phyloP scores from a whole-genome alignment of 164 flowering plant genomes.

The Vitis rupestris region DNA sequence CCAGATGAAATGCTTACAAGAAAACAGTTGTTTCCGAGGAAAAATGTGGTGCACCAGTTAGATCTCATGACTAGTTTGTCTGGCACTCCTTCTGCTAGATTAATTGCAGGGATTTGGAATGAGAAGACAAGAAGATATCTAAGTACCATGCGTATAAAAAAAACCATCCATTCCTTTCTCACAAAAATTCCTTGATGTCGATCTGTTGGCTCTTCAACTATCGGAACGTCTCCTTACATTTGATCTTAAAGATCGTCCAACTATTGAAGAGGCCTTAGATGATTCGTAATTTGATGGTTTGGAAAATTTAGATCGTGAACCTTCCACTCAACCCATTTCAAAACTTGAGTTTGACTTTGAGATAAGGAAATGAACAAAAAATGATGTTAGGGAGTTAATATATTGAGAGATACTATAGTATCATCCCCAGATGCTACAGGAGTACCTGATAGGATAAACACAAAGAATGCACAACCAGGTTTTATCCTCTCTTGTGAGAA shows the following conservation, averaged over 20 bases:
- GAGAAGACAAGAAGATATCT: conserved; percentile 75
- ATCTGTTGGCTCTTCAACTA: conserved; percentile 58
- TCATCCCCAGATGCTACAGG: conserved; percentile 73
- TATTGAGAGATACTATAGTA: conserved; percentile 71
- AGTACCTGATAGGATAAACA: too few species aligned
- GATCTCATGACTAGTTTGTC: too few species aligned
- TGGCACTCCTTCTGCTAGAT: too few species aligned
- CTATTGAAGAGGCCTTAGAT: conserved; percentile 70
- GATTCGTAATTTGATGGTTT: conserved; percentile 67
- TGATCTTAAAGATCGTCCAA: conserved; percentile 68
- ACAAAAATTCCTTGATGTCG: conserved; percentile 64
- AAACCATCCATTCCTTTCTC: conserved; percentile 49
- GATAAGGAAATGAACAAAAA: conserved; percentile 58
- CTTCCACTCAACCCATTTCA: conserved; percentile 68
- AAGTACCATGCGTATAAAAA: conserved; percentile 56
- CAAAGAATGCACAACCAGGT: too few species aligned
- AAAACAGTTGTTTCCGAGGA: too few species aligned
- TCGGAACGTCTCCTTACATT: conserved; percentile 62
- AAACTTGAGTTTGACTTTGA: conserved; percentile 77
- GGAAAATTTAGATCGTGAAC: conserved; percentile 66
- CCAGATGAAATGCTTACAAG: too few species aligned
- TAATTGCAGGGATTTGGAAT: conserved; percentile 45
- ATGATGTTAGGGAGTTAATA: conserved; percentile 69
- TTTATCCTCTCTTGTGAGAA: too few species aligned
- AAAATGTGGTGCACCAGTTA: too few species aligned